phyloP scores from a whole-genome alignment of 176 grass and related monocot species.

The Oryza brachyantha region DNA sequence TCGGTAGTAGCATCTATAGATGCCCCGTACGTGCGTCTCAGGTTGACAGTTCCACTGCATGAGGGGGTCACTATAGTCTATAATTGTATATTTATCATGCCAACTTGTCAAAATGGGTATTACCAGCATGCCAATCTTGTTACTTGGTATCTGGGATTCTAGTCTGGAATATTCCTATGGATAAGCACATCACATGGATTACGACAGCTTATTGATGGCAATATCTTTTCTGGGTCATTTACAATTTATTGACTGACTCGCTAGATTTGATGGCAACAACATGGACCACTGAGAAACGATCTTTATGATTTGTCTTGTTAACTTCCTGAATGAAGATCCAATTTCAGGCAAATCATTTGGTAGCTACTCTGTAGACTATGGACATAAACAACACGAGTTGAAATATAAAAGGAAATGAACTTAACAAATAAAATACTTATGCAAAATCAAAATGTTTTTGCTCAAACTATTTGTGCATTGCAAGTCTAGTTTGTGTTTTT shows the following conservation, averaged over 20 bases:
- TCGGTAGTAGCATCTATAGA: conserved; percentile 34
- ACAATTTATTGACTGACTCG: background rate
- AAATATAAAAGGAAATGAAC: background rate
- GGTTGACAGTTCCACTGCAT: conserved; percentile 49
- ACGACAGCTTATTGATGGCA: conserved; percentile 33
- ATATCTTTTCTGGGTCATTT: conserved; percentile 26
- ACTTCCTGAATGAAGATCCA: conserved; percentile 16
- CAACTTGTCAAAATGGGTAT: conserved; percentile 44
- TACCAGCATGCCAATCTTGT: conserved; percentile 25
- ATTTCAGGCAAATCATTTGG: background rate
- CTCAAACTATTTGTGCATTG: background rate
- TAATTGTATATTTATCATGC: conserved; percentile 36
- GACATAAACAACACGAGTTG: conserved; percentile 1
- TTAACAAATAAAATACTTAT: conserved; percentile 1
- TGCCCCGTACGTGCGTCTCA: conserved; percentile 20
- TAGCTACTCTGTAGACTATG: background rate
- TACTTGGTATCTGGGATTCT: conserved; percentile 53
- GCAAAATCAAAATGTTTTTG: background rate
- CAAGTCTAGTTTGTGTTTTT: background rate
- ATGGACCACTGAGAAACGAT: conserved; percentile 25
- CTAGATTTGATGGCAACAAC: conserved; percentile 48
- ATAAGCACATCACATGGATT: conserved; percentile 48
- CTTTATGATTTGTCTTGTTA: conserved; percentile 8
- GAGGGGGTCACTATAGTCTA: conserved; percentile 30
- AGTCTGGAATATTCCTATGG: conserved; percentile 63